Evolutionary conservation across 441 rosid species (phyloP).

Genomic region (Euphorbia schlechtendalii): DNA sequence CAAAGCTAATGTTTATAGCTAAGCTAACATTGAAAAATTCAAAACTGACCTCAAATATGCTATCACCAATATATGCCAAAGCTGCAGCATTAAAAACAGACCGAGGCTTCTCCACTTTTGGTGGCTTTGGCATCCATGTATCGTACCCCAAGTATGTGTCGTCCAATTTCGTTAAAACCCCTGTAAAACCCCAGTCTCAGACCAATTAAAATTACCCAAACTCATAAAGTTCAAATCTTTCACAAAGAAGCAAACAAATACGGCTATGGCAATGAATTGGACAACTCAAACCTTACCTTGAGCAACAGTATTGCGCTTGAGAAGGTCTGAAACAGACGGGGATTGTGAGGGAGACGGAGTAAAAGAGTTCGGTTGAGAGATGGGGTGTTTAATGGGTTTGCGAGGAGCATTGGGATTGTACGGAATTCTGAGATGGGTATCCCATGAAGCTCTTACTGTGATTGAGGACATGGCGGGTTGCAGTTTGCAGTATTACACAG

Average conservation of each 20-base stretch:
- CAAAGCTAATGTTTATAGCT: background rate
- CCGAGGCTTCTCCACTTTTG: constrained; percentile 80
- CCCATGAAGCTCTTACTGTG: constrained; percentile 45
- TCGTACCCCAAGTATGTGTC: constrained; percentile 59
- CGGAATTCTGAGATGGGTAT: constrained; percentile 41
- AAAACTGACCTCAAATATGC: constrained; percentile 64
- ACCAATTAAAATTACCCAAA: background rate
- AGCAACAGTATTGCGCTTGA: constrained; percentile 31
- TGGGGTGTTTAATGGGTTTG: constrained; percentile 24
- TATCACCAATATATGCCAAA: constrained; percentile 72
- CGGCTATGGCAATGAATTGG: background rate
- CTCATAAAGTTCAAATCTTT: background rate
- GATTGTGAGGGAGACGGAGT: constrained; percentile 2
- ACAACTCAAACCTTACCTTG: constrained; percentile 38
- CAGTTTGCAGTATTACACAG: constrained; percentile 1
- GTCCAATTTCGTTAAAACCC: constrained; percentile 25
- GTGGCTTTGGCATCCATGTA: constrained; percentile 72
- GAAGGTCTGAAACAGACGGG: constrained; percentile 39
- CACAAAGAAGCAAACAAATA: background rate
- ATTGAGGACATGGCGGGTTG: constrained; percentile 5
- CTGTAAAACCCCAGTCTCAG: constrained; percentile 13
- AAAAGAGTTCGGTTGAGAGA: background rate
- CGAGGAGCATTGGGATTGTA: constrained; percentile 59
- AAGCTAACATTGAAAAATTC: background rate
- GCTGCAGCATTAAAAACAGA: constrained; percentile 67